phyloP scores from a whole-genome alignment of 2,329 filamentous ascomycete genomes.

The Ceratocystis cacaofunesta region DNA sequence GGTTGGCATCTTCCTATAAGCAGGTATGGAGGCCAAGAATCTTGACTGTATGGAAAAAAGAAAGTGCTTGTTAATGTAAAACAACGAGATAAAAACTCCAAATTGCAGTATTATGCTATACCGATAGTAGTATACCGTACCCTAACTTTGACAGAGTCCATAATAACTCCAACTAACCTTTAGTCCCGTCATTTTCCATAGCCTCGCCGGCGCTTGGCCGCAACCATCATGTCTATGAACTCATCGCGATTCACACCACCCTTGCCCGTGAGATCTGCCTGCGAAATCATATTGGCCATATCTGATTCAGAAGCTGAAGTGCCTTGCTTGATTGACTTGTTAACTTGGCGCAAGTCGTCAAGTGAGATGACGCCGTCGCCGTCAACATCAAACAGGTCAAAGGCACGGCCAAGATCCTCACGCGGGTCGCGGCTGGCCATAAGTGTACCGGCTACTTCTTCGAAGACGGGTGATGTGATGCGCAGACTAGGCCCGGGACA shows the following conservation, averaged over 20 bases:
- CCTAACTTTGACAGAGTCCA: not conserved
- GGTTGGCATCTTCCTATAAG: too few species aligned
- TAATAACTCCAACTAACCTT: not conserved
- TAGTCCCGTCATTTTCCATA: slow-evolving; percentile 15
- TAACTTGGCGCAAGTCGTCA: slow-evolving; percentile 74
- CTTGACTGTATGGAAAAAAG: too few species aligned
- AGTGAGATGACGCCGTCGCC: slow-evolving; percentile 83
- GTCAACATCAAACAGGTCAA: slow-evolving; percentile 83
- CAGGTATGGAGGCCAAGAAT: too few species aligned
- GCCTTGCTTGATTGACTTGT: slow-evolving; percentile 73
- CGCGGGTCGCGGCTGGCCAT: slow-evolving; percentile 72
- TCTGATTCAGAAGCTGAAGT: slow-evolving; percentile 78
- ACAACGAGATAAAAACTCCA: slow-evolving; percentile 21
- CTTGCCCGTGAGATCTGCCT: slow-evolving; percentile 90
- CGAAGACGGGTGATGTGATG: slow-evolving; percentile 57
- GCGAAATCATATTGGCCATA: slow-evolving; percentile 88
- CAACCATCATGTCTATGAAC: slow-evolving; percentile 47
- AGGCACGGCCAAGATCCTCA: slow-evolving; percentile 83
- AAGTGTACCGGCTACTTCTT: slow-evolving; percentile 61
- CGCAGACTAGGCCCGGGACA: slow-evolving; percentile 49
- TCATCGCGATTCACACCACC: slow-evolving; percentile 59
- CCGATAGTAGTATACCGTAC: not conserved
- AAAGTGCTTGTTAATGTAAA: not conserved
- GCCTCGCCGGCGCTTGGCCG: slow-evolving; percentile 18
- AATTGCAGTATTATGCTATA: not conserved